phyloP scores from a whole-genome alignment of 2,329 filamentous ascomycete species.

The Sporothrix phasma region DNA sequence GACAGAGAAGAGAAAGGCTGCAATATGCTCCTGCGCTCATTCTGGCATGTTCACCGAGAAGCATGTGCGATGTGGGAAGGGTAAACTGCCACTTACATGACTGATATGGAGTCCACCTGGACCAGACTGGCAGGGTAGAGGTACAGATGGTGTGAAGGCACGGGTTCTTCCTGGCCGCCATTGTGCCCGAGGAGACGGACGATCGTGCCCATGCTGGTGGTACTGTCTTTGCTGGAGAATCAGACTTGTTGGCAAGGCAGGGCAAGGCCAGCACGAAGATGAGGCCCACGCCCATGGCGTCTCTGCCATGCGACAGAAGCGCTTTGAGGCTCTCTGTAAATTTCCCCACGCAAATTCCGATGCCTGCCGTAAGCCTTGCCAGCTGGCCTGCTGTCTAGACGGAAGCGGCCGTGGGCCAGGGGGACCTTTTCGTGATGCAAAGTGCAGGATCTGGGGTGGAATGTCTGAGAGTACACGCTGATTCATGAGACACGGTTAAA shows the following conservation, averaged over 20 bases:
- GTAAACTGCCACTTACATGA: neutral
- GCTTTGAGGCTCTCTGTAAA: too few species aligned
- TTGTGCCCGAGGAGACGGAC: neutral
- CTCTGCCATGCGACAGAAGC: too few species aligned
- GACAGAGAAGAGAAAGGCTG: too few species aligned
- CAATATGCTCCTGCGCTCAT: too few species aligned
- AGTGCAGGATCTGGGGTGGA: neutral
- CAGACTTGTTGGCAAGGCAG: too few species aligned
- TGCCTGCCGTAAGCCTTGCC: too few species aligned
- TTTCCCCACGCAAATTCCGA: too few species aligned
- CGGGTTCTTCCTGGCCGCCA: neutral
- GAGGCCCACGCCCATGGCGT: too few species aligned
- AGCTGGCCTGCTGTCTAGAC: neutral
- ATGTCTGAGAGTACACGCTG: neutral
- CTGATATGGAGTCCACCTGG: neutral
- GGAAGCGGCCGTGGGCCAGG: neutral
- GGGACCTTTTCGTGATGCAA: neutral
- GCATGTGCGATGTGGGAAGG: neutral
- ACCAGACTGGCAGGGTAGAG: neutral
- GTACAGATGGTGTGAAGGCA: slow-evolving; percentile 9
- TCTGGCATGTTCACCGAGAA: too few species aligned
- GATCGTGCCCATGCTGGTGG: too few species aligned
- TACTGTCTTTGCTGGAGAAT: too few species aligned
- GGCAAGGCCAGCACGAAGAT: too few species aligned
- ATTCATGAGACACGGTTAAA: neutral